Percentiles rank a stretch among this genome's conserved stretches.
Conservation (phyloP, 2,329 filamentous ascomycete genomes). For the Cladosporium sp. region DNA sequence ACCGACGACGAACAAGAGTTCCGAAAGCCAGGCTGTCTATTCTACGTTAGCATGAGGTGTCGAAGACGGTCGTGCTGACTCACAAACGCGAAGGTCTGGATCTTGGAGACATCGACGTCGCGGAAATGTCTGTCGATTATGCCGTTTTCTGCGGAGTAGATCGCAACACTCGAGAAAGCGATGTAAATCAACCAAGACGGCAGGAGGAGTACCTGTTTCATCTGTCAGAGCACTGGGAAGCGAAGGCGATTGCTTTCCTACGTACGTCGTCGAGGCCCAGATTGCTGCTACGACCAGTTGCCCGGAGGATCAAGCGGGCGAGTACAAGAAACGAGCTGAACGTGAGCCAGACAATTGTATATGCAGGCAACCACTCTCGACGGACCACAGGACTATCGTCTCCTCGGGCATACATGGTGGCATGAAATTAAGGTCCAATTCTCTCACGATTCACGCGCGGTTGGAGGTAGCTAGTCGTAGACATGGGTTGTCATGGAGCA, state of each 20-base stretch:
- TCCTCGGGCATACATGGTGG: neutral
- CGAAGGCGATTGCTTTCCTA: neutral
- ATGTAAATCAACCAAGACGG: conserved; percentile 19
- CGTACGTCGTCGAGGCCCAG: neutral
- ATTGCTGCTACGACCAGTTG: neutral
- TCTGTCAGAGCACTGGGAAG: neutral
- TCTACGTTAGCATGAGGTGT: conserved; percentile 18
- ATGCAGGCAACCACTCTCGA: neutral
- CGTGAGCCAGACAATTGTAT: neutral
- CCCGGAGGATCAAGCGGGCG: neutral
- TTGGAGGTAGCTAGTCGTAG: too few relatives aligned
- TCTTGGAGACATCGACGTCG: conserved; percentile 19
- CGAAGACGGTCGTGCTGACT: neutral
- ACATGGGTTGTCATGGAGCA: too few relatives aligned
- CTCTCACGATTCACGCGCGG: too few relatives aligned
- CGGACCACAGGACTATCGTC: neutral
- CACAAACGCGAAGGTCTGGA: neutral
- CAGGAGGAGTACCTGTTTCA: conserved; percentile 17
- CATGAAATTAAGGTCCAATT: too few relatives aligned
- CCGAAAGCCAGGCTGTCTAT: conserved; percentile 28
- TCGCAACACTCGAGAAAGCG: conserved; percentile 19
- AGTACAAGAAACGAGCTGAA: neutral
- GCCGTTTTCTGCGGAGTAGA: conserved; percentile 20
- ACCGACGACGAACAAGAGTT: conserved; percentile 30
- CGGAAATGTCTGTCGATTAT: conserved; percentile 29